Evolutionary conservation across 208 protist genomes (phyloP).

Genomic region (Trypanosoma platydactyli): DNA sequence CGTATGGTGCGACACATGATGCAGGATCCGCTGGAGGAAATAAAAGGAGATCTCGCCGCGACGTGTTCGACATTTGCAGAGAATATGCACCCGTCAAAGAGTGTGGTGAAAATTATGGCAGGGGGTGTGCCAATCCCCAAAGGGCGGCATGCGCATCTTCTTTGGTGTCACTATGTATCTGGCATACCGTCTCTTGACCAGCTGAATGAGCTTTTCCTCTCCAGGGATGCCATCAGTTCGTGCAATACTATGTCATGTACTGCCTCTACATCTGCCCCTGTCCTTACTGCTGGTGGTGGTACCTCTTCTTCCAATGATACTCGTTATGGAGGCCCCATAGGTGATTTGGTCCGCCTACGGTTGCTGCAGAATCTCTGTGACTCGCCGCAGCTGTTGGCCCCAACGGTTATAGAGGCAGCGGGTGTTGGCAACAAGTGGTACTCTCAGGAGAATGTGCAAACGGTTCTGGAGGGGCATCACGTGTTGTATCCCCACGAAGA

Average conservation of each 20-base stretch:
- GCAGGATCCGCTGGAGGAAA: conserved; percentile 13
- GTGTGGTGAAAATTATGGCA: conserved; percentile 36
- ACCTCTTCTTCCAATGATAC: not conserved
- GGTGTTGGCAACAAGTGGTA: conserved; percentile 1
- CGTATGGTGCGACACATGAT: conserved; percentile 16
- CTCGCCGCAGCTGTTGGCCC: conserved; percentile 16
- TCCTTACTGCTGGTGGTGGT: not conserved
- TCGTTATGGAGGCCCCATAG: conserved; percentile 12
- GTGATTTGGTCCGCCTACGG: conserved; percentile 17
- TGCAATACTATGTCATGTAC: not conserved
- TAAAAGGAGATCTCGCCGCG: conserved; percentile 30
- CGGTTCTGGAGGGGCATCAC: conserved; percentile 43
- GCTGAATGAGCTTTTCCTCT: conserved; percentile 28
- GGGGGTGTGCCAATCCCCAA: conserved; percentile 36
- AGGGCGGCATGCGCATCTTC: conserved; percentile 13
- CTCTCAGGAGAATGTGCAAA: conserved; percentile 20
- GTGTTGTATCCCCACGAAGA: conserved; percentile 52
- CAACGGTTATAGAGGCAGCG: not conserved
- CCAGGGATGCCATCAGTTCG: not conserved
- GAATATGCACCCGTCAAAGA: conserved; percentile 46
- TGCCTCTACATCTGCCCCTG: not conserved
- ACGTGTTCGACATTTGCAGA: conserved; percentile 36
- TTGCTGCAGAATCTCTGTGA: conserved; percentile 10
- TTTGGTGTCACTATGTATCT: conserved; percentile 44
- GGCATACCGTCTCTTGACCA: conserved; percentile 37